phyloP scores from a whole-genome alignment of 1,284 basidiomycete genomes.

The Quambalaria eucalypti region DNA sequence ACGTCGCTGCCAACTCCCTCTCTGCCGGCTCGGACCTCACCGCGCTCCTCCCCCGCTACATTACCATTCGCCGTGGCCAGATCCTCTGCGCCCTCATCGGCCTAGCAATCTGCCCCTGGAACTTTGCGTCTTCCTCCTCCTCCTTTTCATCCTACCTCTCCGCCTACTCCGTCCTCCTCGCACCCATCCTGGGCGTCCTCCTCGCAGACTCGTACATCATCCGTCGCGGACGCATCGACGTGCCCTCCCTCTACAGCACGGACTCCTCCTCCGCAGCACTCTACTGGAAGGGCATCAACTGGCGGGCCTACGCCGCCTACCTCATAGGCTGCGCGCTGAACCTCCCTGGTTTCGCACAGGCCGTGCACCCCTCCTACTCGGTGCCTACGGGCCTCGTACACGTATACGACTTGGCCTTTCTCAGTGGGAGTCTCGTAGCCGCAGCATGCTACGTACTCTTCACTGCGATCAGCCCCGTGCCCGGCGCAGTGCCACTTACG shows the following conservation, averaged over 20 bases:
- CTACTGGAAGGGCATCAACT: constrained; percentile 61
- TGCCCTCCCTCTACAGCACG: constrained; percentile 58
- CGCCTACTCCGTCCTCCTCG: constrained; percentile 53
- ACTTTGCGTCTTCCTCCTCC: constrained; percentile 65
- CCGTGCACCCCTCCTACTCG: constrained; percentile 3
- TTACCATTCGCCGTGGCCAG: constrained; percentile 75
- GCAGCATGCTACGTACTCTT: not conserved
- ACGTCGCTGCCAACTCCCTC: constrained; percentile 72
- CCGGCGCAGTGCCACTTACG: not conserved
- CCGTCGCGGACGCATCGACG: constrained; percentile 61
- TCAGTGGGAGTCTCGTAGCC: not conserved
- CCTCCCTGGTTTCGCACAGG: constrained; percentile 62
- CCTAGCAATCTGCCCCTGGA: constrained; percentile 67
- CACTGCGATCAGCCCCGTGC: not conserved
- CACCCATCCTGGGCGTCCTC: constrained; percentile 47
- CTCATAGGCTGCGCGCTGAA: constrained; percentile 71
- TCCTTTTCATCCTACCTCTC: constrained; percentile 74
- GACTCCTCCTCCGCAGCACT: constrained; percentile 55
- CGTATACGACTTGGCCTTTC: not conserved
- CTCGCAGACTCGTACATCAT: constrained; percentile 64
- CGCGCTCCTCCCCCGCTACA: constrained; percentile 63
- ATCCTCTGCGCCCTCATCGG: constrained; percentile 69
- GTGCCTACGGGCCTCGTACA: constrained; percentile 42
- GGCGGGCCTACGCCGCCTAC: constrained; percentile 63
- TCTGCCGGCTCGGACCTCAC: constrained; percentile 77